Percentiles rank a stretch among this genome's conserved stretches.
Conservation (phyloP, 805 yeast species). For the Cyberlindnera maritima region DNA sequence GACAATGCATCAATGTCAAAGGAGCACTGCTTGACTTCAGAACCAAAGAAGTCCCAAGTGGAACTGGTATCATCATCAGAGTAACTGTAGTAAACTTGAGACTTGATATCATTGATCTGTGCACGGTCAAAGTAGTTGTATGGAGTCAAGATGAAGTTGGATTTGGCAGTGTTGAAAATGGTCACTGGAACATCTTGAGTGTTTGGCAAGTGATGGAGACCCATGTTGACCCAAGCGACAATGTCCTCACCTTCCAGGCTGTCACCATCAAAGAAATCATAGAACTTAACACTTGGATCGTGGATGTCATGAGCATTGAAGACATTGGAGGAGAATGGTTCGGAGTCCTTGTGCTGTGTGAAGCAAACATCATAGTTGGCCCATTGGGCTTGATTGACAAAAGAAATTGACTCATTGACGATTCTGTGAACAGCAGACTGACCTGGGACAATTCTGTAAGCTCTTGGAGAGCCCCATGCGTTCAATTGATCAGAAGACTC, state of each 20-base stretch:
- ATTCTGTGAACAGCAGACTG: slow-evolving; percentile 24
- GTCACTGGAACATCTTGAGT: slow-evolving; percentile 31
- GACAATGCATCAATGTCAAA: slow-evolving; percentile 16
- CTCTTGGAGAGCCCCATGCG: slow-evolving; percentile 30
- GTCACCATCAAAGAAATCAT: slow-evolving; percentile 27
- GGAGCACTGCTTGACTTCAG: slow-evolving; percentile 19
- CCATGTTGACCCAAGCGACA: slow-evolving; percentile 31
- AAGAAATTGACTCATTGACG: slow-evolving; percentile 14
- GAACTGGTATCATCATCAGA: slow-evolving; percentile 12
- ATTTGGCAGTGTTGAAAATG: slow-evolving; percentile 27
- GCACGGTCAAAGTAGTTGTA: slow-evolving; percentile 28
- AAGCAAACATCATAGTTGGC: slow-evolving; percentile 24
- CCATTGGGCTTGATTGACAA: slow-evolving; percentile 26
- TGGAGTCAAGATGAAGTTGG: slow-evolving; percentile 27
- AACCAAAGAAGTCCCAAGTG: slow-evolving; percentile 27
- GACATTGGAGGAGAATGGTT: slow-evolving; percentile 23
- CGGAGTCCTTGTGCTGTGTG: slow-evolving; percentile 28
- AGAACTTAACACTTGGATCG: slow-evolving; percentile 26
- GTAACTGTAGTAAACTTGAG: slow-evolving; percentile 24
- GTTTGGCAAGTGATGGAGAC: slow-evolving; percentile 30
- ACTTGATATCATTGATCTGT: slow-evolving; percentile 25
- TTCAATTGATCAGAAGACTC: slow-evolving; percentile 26
- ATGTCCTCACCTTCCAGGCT: slow-evolving; percentile 27
- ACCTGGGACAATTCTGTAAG: slow-evolving; percentile 27
- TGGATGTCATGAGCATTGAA: slow-evolving; percentile 24